phyloP scores from a whole-genome alignment of 2,329 filamentous ascomycete species.

The Plenodomus lindquistii region DNA sequence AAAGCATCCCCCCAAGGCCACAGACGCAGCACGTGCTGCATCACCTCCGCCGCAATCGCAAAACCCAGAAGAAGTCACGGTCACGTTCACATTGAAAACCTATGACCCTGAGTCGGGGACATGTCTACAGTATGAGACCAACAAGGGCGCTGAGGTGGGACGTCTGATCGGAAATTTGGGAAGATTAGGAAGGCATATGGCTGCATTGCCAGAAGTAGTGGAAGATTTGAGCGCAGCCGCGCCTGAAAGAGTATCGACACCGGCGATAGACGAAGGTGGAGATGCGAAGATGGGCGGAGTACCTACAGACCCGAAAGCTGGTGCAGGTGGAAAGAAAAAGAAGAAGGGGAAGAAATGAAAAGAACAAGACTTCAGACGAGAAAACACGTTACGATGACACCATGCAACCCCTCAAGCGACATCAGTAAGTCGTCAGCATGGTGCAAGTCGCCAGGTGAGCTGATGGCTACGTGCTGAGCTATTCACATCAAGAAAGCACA shows the following conservation, averaged over 20 bases:
- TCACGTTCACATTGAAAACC: constrained; percentile 81
- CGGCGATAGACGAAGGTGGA: constrained; percentile 34
- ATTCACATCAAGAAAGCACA: background rate
- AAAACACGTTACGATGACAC: background rate
- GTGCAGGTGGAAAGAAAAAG: constrained; percentile 52
- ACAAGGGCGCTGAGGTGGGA: constrained; percentile 87
- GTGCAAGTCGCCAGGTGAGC: background rate
- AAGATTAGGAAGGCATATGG: constrained; percentile 69
- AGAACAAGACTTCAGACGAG: background rate
- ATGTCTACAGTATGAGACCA: constrained; percentile 87
- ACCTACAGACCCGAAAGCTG: constrained; percentile 27
- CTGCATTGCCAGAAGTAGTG: constrained; percentile 49
- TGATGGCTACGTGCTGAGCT: background rate
- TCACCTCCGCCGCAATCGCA: constrained; percentile 34
- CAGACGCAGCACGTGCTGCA: constrained; percentile 24
- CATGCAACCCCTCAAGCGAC: background rate
- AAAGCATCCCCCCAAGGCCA: constrained; percentile 34
- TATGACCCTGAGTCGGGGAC: constrained; percentile 82
- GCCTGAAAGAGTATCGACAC: constrained; percentile 34
- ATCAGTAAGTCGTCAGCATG: too few species aligned
- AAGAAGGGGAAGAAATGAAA: constrained; percentile 56
- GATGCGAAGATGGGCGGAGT: constrained; percentile 36
- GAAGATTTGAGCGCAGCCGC: constrained; percentile 45
- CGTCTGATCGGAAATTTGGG: constrained; percentile 78
- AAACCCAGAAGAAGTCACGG: constrained; percentile 46